Evolutionary conservation across 2,329 filamentous ascomycete genomes (phyloP), one percentile per base, ranked within the genome.

Genomic region (Incumbomyces delicatus): DNA sequence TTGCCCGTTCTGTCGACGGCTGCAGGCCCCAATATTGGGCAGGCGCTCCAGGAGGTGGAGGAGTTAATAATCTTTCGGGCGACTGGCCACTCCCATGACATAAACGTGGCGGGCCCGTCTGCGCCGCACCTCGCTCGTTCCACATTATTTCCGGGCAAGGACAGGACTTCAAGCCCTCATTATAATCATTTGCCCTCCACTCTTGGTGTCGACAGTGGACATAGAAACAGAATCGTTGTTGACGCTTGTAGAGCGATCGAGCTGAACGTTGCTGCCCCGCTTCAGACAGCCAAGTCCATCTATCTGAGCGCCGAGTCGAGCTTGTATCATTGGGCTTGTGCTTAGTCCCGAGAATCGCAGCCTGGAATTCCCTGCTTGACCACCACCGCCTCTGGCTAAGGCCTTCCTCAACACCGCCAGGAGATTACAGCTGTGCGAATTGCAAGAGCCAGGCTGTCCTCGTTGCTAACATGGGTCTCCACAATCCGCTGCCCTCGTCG

Each of bases 401-500:
- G n/a, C n/a, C 14, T 6, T 39, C 36, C 36, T 17, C 33, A 6
- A 13, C 7, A 42, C 12, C 6, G 13, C 8, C 29, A 17, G 30
- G 32, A 33, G 3, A 42, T 22, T 30, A 30, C 40, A 7, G 4
- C 4, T n/a, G 11, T n/a, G 12, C 4, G 13, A 6, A 6, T 14
- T 20, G 5, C 20, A 20, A 13, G 37, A 40, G 37, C 11, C 30
- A 11, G 14, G 39, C 27, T 8, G 27, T 18, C 18, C 16, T n/a
- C 5, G 8, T 29, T 18, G 29, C 44, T 50, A 43, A 11, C 12
- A 56, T 56, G 40, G 55, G 55, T 11, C 56, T 57, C 46, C 53
- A 57, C 44, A 57, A 54, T 44, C 55, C 70, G 35, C 60, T 73
- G 49, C 70, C 70, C 49, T 66, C 70, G 47, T 73, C 70, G 50